Evolutionary conservation across 1,284 basidiomycete species (phyloP).

Genomic region (Vanrija humicola): DNA sequence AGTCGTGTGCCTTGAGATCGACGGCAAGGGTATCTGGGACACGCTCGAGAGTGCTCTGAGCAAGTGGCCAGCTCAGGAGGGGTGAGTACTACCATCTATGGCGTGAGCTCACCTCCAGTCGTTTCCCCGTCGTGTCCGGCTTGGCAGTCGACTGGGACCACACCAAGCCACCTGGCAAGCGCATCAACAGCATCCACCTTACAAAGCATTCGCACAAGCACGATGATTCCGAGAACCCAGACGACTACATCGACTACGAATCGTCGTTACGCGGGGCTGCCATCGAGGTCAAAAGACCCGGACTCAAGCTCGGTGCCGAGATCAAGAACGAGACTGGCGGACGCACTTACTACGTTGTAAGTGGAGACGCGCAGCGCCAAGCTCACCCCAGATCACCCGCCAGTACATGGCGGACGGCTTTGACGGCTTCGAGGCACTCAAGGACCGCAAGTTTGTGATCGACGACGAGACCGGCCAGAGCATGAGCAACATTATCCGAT

Average conservation of each 20-base stretch:
- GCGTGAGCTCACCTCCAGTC: slow-evolving; percentile 52
- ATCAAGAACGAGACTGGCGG: slow-evolving; percentile 58
- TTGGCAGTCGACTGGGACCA: slow-evolving; percentile 86
- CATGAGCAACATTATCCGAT: slow-evolving; percentile 75
- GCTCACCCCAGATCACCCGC: slow-evolving; percentile 41
- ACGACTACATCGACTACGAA: slow-evolving; percentile 40
- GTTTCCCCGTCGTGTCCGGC: slow-evolving; percentile 86
- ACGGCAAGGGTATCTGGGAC: slow-evolving; percentile 76
- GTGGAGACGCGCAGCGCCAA: background rate
- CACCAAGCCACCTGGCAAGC: slow-evolving; percentile 58
- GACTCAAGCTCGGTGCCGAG: slow-evolving; percentile 50
- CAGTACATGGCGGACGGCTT: slow-evolving; percentile 53
- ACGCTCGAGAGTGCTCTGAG: slow-evolving; percentile 70
- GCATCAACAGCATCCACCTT: slow-evolving; percentile 70
- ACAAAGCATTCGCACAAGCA: slow-evolving; percentile 30
- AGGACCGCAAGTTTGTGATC: slow-evolving; percentile 65
- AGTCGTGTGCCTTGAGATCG: slow-evolving; percentile 70
- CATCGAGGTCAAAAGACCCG: slow-evolving; percentile 42
- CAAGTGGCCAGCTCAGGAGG: slow-evolving; percentile 87
- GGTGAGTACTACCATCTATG: slow-evolving; percentile 51
- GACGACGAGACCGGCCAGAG: slow-evolving; percentile 81
- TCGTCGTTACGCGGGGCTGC: slow-evolving; percentile 50
- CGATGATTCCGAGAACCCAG: slow-evolving; percentile 29
- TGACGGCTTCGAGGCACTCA: slow-evolving; percentile 73
- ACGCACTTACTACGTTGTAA: slow-evolving; percentile 69